Conservation (phyloP, 192 early-diverging fungal species). For the Lobosporangium transversale region DNA sequence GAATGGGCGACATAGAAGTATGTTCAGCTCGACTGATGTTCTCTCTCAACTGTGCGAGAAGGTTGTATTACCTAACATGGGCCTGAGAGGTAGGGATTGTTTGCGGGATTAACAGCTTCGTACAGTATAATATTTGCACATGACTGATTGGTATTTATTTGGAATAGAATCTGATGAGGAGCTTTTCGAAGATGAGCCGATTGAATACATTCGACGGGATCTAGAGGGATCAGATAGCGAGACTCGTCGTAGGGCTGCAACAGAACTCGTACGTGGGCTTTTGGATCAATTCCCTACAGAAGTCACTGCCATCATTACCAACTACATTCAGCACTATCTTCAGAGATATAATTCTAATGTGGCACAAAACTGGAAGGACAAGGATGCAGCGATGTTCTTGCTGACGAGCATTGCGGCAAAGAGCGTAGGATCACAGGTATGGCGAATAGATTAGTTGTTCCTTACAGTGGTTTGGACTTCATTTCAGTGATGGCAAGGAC, state of each 20-base stretch:
- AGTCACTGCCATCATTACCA: constrained; percentile 84
- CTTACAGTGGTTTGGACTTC: too few relatives aligned
- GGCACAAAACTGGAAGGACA: constrained; percentile 86
- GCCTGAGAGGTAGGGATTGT: constrained; percentile 67
- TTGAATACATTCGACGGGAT: constrained; percentile 94
- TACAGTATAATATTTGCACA: not conserved
- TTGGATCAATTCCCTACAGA: constrained; percentile 87
- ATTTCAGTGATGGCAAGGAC: not conserved
- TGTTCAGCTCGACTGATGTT: constrained; percentile 80
- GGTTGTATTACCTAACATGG: constrained; percentile 93
- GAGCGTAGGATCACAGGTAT: constrained; percentile 75
- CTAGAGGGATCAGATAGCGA: constrained; percentile 92
- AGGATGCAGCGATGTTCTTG: constrained; percentile 95
- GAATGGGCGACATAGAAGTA: constrained; percentile 70
- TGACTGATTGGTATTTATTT: too few relatives aligned
- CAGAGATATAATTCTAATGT: constrained; percentile 79
- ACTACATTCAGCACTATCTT: constrained; percentile 77
- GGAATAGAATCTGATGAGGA: constrained; percentile 83
- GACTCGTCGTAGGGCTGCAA: constrained; percentile 91
- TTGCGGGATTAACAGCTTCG: not conserved
- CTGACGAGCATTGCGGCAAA: constrained; percentile 89
- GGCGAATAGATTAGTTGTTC: too few relatives aligned
- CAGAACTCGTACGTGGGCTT: constrained; percentile 91
- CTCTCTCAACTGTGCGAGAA: constrained; percentile 88
- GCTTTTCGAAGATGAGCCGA: constrained; percentile 95